These are phyloP conservation scores for Beauveria caledonica DNA, from an alignment of 2,329 filamentous ascomycete genomes.

Conservation along the genomic window DNA sequence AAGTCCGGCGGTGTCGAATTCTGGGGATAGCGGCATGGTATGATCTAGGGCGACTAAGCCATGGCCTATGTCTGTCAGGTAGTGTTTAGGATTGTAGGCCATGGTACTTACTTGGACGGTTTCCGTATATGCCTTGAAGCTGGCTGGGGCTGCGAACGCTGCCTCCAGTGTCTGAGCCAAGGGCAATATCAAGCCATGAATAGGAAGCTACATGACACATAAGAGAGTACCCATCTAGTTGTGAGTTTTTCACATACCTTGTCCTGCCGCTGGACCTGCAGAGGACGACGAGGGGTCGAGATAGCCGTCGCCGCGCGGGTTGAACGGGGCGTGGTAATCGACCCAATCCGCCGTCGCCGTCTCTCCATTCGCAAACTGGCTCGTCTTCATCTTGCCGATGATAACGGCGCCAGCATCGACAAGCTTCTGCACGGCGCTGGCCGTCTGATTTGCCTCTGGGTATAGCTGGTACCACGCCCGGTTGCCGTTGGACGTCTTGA, in stretches of 20 bases:
- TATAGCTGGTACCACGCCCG: conserved; percentile 49
- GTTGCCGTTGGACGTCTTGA: conserved; percentile 46
- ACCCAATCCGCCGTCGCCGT: conserved; percentile 38
- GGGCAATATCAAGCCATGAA: conserved; percentile 36
- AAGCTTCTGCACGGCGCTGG: conserved; percentile 44
- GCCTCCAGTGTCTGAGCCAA: conserved; percentile 38
- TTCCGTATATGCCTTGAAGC: conserved; percentile 36
- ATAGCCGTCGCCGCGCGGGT: conserved; percentile 39
- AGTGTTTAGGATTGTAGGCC: not conserved
- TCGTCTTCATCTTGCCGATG: conserved; percentile 38
- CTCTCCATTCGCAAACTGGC: conserved; percentile 34
- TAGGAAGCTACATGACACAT: conserved; percentile 24
- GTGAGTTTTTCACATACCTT: not conserved
- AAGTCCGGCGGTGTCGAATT: conserved; percentile 36
- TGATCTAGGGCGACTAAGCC: conserved; percentile 29
- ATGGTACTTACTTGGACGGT: conserved; percentile 27
- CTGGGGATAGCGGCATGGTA: conserved; percentile 32
- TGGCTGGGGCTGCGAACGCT: conserved; percentile 37
- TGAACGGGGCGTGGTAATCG: conserved; percentile 31
- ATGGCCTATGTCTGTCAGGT: conserved; percentile 15
- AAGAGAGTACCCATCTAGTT: not conserved
- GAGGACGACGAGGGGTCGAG: conserved; percentile 35
- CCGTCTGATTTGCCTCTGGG: conserved; percentile 36
- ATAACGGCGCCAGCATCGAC: conserved; percentile 48
- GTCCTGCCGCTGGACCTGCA: conserved; percentile 19